These are phyloP conservation scores for Rhizophagus clarus DNA, from an alignment of 192 early-diverging fungal species.

Conservation along the genomic window DNA sequence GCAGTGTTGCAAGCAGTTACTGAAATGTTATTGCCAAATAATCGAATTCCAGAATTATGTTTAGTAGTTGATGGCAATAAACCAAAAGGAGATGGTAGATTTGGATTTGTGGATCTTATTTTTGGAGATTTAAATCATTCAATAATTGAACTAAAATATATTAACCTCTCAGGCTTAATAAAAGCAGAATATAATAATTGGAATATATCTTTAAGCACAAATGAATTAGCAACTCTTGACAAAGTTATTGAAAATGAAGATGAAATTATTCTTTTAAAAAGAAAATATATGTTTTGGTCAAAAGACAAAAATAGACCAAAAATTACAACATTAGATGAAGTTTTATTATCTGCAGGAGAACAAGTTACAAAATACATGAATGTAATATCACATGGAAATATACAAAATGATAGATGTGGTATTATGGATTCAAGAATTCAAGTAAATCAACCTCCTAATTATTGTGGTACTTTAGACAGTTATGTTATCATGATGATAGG, in stretches of 20 bases:
- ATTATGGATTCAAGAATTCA: neutral
- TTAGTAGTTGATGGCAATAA: slow-evolving; percentile 12
- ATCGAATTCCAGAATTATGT: slow-evolving; percentile 9
- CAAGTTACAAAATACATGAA: slow-evolving; percentile 8
- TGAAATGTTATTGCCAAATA: slow-evolving; percentile 12
- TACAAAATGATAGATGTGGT: neutral
- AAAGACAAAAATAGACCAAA: neutral
- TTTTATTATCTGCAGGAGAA: no score
- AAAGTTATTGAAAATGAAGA: slow-evolving; percentile 16
- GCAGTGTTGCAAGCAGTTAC: neutral
- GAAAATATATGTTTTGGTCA: slow-evolving; percentile 21
- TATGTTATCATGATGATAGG: slow-evolving; percentile 15
- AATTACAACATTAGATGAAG: neutral
- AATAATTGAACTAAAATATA: slow-evolving; percentile 15
- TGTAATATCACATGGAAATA: slow-evolving; percentile 4
- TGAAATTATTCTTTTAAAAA: neutral
- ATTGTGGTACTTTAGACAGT: slow-evolving; percentile 9
- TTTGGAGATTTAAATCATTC: neutral
- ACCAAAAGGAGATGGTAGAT: slow-evolving; percentile 7
- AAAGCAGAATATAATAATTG: slow-evolving; percentile 11
- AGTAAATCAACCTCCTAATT: neutral
- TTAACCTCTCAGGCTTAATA: slow-evolving; percentile 7
- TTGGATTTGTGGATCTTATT: slow-evolving; percentile 12
- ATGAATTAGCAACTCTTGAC: slow-evolving; percentile 2
- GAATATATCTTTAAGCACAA: neutral